phyloP scores from a whole-genome alignment of 2,329 filamentous ascomycete genomes.

The Arthrobotrys conoides region DNA sequence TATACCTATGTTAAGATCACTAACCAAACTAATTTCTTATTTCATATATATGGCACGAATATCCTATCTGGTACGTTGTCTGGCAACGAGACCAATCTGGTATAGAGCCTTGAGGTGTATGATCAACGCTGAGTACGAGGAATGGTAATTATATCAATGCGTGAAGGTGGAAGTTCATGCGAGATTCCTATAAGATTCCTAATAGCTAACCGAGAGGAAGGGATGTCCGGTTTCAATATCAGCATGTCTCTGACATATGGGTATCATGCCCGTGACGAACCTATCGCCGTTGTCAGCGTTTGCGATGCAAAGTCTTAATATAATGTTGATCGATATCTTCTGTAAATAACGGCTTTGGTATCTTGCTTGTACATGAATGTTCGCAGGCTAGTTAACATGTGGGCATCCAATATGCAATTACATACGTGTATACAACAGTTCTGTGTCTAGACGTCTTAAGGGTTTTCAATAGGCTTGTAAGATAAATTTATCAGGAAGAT shows the following conservation, averaged over 20 bases:
- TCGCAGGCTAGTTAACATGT: background rate
- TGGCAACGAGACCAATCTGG: too few relatives aligned
- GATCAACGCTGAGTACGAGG: background rate
- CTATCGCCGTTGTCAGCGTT: background rate
- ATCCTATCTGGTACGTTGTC: too few relatives aligned
- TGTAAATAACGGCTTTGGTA: background rate
- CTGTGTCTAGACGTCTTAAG: too few relatives aligned
- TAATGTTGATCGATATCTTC: background rate
- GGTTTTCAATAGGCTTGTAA: too few relatives aligned
- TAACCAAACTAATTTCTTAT: background rate
- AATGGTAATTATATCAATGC: background rate
- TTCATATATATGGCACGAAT: background rate
- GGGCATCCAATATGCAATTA: too few relatives aligned
- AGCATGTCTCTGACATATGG: background rate
- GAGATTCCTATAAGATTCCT: slow-evolving; percentile 12
- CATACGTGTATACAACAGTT: too few relatives aligned
- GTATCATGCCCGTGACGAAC: background rate
- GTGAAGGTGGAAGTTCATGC: slow-evolving; percentile 21
- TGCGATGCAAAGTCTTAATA: background rate
- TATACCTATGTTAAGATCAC: background rate
- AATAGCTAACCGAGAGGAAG: slow-evolving; percentile 5
- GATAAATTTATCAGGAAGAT: background rate
- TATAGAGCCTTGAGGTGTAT: background rate
- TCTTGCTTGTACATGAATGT: background rate
- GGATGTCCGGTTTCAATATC: slow-evolving; percentile 1